phyloP scores from a whole-genome alignment of 2,329 filamentous ascomycete species.

The Zarea fungicola region DNA sequence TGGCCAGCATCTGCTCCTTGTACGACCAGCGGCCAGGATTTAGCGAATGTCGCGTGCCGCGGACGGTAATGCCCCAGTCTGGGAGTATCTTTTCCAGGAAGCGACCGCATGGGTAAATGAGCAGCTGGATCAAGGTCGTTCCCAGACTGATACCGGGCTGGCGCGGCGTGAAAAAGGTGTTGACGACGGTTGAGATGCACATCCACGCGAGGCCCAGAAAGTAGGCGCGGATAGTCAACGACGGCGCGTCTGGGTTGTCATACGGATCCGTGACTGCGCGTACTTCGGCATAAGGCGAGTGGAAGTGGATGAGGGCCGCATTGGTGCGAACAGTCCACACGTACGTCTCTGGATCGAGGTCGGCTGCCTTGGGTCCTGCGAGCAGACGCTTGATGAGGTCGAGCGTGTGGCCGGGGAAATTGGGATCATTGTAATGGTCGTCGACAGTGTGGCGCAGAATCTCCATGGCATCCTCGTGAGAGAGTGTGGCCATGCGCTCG shows the following conservation, averaged over 20 bases:
- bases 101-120: constrained; percentile 8
- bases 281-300: constrained; percentile 9
- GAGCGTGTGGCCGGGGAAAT: constrained; percentile 18
- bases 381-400: constrained; percentile 16
- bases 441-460: constrained; percentile 18
- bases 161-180: constrained; percentile 3
- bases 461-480: constrained; percentile 16
- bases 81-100: not conserved
- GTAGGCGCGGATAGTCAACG: constrained; percentile 6
- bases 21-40: constrained; percentile 36
- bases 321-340: constrained; percentile 4
- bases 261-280: constrained; percentile 7
- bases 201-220: constrained; percentile 7
- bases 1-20: constrained; percentile 36
- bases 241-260: constrained; percentile 2
- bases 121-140: constrained; percentile 4
- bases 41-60: constrained; percentile 22
- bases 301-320: constrained; percentile 6
- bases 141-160: constrained; percentile 5
- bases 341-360: constrained; percentile 15
- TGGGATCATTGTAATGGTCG: constrained; percentile 22
- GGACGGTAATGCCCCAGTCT: constrained; percentile 8
- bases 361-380: constrained; percentile 15
- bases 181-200: constrained; percentile 6
- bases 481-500: constrained; percentile 18